Conservation (phyloP, 176 grass and related monocot species). For the Musa itinerans region DNA sequence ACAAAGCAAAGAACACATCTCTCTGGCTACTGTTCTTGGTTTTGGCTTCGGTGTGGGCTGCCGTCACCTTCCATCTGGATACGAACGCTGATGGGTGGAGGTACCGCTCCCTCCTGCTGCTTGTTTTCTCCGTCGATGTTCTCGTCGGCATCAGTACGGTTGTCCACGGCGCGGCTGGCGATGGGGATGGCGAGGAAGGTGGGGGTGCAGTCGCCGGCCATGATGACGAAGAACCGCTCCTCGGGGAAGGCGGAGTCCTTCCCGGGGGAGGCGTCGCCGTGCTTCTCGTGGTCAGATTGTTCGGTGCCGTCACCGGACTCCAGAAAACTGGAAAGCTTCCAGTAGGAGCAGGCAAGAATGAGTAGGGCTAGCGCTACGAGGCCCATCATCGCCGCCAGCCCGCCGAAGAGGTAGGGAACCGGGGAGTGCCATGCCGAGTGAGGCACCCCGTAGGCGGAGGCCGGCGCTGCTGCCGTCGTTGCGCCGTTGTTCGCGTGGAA, state of each 20-base stretch:
- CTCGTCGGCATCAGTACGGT: not conserved
- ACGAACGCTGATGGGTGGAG: not conserved
- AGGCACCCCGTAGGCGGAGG: not conserved
- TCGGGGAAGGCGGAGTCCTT: not conserved
- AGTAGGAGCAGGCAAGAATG: constrained; percentile 35
- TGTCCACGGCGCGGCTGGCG: constrained; percentile 1
- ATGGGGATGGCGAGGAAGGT: constrained; percentile 52
- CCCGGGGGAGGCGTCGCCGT: not conserved
- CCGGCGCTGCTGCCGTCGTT: not conserved
- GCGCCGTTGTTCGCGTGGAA: not conserved
- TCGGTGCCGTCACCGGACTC: constrained; percentile 1
- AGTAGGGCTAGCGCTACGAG: constrained; percentile 30
- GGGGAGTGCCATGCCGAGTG: constrained; percentile 28
- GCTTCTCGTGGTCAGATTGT: not conserved
- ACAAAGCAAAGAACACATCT: too few species aligned
- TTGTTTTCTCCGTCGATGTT: not conserved
- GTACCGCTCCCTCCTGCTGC: not conserved
- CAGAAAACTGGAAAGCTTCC: constrained; percentile 26
- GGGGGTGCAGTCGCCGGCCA: constrained; percentile 52
- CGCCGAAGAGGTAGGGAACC: constrained; percentile 39
- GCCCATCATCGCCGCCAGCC: constrained; percentile 33
- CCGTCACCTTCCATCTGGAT: not conserved
- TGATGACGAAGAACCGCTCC: constrained; percentile 47
- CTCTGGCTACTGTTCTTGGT: not conserved
- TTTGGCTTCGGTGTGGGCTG: not conserved